Evolutionary conservation across 179 eudicot species (phyloP).

Genomic region (Corrigiola litoralis): DNA sequence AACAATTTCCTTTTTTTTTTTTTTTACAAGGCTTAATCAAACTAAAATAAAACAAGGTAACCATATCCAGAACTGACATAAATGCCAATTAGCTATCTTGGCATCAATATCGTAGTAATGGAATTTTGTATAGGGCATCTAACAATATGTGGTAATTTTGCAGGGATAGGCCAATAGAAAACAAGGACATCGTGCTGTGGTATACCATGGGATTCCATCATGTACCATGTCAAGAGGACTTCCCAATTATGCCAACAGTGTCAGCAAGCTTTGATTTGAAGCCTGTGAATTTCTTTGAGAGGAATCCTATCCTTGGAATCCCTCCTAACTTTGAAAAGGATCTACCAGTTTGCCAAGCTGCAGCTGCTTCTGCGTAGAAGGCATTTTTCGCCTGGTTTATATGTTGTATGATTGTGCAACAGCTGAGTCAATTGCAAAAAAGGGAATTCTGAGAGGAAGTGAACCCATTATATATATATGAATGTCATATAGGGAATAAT

Average conservation of each 20-base stretch:
- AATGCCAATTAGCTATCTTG: too few relatives aligned
- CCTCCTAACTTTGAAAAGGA: constrained; percentile 68
- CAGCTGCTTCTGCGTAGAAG: constrained; percentile 27
- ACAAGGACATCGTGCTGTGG: constrained; percentile 89
- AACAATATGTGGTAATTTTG: constrained; percentile 12
- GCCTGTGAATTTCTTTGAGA: constrained; percentile 95
- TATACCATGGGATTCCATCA: constrained; percentile 95
- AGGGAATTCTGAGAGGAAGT: background rate
- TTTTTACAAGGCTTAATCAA: too few relatives aligned
- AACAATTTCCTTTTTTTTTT: background rate
- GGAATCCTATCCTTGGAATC: constrained; percentile 68
- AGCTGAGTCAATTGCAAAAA: background rate
- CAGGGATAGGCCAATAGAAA: constrained; percentile 81
- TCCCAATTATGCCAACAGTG: constrained; percentile 96
- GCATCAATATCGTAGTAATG: too few relatives aligned
- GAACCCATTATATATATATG: background rate
- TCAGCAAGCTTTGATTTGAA: constrained; percentile 87
- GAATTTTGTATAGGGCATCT: background rate
- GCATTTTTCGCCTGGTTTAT: background rate
- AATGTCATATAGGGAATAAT: too few relatives aligned
- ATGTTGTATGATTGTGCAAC: background rate
- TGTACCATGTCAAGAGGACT: constrained; percentile 94
- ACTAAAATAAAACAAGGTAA: too few relatives aligned
- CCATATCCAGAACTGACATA: too few relatives aligned
- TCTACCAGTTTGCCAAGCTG: constrained; percentile 64